phyloP scores from a whole-genome alignment of 257 asterid genomes.

The Lavandula angustifolia region DNA sequence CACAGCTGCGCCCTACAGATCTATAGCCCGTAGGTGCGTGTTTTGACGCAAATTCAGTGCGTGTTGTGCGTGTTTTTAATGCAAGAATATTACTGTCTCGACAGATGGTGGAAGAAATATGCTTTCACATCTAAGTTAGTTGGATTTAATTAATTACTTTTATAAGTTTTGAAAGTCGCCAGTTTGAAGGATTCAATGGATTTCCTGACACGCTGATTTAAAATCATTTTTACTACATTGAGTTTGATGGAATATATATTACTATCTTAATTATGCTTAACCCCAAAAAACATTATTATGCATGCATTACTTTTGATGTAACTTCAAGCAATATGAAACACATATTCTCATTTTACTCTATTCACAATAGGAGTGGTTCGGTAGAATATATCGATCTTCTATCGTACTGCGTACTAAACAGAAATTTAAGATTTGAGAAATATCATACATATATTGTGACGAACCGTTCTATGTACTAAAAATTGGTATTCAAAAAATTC shows the following conservation, averaged over 20 bases:
- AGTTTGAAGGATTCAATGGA: slow-evolving; percentile 45
- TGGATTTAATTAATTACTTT: slow-evolving; percentile 13
- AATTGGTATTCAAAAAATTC: too few relatives aligned
- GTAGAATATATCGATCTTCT: too few relatives aligned
- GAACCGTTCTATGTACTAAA: too few relatives aligned
- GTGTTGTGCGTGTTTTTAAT: slow-evolving; percentile 14
- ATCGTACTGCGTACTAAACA: too few relatives aligned
- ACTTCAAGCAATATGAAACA: too few relatives aligned
- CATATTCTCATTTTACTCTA: too few relatives aligned
- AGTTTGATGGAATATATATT: slow-evolving; percentile 20
- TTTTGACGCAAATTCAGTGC: slow-evolving; percentile 28
- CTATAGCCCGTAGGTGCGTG: slow-evolving; percentile 31
- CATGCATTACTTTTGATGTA: too few relatives aligned
- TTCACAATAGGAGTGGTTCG: too few relatives aligned
- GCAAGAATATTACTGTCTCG: neutral
- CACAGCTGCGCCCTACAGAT: slow-evolving; percentile 37
- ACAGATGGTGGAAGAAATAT: slow-evolving; percentile 38
- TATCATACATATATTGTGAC: too few relatives aligned
- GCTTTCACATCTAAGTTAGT: slow-evolving; percentile 34
- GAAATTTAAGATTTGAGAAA: too few relatives aligned
- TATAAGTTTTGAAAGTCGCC: slow-evolving; percentile 26
- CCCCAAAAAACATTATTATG: too few relatives aligned
- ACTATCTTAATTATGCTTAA: too few relatives aligned
- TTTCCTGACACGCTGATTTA: slow-evolving; percentile 43
- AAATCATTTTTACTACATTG: slow-evolving; percentile 4